Evolutionary conservation across 2,329 filamentous ascomycete species (phyloP).

Genomic region (Fusarium odoratissimum): DNA sequence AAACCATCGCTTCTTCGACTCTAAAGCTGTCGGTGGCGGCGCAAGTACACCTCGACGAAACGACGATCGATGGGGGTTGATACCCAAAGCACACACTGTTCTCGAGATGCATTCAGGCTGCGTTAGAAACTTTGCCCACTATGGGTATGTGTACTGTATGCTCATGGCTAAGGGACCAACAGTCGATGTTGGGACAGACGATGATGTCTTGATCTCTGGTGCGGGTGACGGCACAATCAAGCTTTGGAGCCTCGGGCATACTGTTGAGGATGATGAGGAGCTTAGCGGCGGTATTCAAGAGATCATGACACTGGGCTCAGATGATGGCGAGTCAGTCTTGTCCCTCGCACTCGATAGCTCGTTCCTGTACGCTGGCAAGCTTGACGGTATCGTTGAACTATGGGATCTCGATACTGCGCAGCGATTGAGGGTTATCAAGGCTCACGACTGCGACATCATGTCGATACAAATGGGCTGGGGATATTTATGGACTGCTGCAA

Average conservation of each 20-base stretch:
- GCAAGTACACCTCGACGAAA: conserved; percentile 79
- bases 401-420: conserved; percentile 98
- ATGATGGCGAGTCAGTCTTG: conserved; percentile 73
- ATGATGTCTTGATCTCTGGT: conserved; percentile 88
- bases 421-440: conserved; percentile 85
- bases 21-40: conserved; percentile 81
- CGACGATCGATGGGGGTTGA: conserved; percentile 66
- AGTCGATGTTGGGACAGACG: conserved; percentile 74
- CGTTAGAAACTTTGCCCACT: conserved; percentile 90
- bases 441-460: conserved; percentile 84
- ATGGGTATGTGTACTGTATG: conserved; percentile 97
- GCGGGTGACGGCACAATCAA: conserved; percentile 95
- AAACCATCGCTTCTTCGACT: conserved; percentile 93
- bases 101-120: conserved; percentile 86
- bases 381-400: conserved; percentile 88
- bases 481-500: conserved; percentile 87
- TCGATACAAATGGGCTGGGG: conserved; percentile 87
- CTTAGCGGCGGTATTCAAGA: conserved; percentile 73
- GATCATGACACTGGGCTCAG: conserved; percentile 72
- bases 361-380: conserved; percentile 90
- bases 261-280: conserved; percentile 52
- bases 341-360: conserved; percentile 89
- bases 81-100: conserved; percentile 65
- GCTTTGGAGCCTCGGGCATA: conserved; percentile 78
- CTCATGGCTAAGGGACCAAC: conserved; percentile 79